Percentiles rank a stretch among this genome's conserved stretches.
Conservation (phyloP, 225 moss, liverwort and hornwort species). For the Physcomitrium patens region DNA sequence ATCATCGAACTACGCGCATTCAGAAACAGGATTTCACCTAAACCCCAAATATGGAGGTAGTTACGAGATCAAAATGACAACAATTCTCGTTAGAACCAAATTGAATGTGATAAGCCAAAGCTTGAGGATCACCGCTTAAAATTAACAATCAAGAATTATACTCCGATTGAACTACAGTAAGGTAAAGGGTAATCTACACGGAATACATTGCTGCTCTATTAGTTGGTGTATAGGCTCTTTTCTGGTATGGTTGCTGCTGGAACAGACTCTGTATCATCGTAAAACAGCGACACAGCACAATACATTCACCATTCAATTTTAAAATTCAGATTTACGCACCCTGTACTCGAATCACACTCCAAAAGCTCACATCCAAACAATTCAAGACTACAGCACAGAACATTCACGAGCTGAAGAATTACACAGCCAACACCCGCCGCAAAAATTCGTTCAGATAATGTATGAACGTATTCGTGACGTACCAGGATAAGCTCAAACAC, state of each 20-base stretch:
- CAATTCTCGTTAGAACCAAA: constrained; percentile 5
- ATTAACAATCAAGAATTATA: not conserved
- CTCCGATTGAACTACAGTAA: too few relatives aligned
- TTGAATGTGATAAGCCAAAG: constrained; percentile 19
- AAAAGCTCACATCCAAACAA: too few relatives aligned
- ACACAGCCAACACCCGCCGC: constrained; percentile 26
- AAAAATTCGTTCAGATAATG: constrained; percentile 41
- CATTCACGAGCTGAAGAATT: constrained; percentile 14
- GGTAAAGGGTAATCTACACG: too few relatives aligned
- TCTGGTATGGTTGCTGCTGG: too few relatives aligned
- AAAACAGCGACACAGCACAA: too few relatives aligned
- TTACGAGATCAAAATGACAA: constrained; percentile 10
- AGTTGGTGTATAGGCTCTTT: too few relatives aligned
- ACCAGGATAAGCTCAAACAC: constrained; percentile 45
- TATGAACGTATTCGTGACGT: constrained; percentile 37
- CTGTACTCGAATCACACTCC: too few relatives aligned
- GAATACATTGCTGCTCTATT: too few relatives aligned
- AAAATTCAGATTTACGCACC: too few relatives aligned
- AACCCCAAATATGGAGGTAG: constrained; percentile 16
- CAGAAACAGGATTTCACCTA: not conserved
- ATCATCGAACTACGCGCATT: not conserved
- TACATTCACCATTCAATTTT: too few relatives aligned
- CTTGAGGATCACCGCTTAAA: not conserved
- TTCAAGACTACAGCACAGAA: constrained; percentile 2
- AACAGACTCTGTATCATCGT: too few relatives aligned